Base-by-base conservation (phyloP, 2,329 filamentous ascomycete genomes). In the Aurifilum marmelostoma region DNA sequence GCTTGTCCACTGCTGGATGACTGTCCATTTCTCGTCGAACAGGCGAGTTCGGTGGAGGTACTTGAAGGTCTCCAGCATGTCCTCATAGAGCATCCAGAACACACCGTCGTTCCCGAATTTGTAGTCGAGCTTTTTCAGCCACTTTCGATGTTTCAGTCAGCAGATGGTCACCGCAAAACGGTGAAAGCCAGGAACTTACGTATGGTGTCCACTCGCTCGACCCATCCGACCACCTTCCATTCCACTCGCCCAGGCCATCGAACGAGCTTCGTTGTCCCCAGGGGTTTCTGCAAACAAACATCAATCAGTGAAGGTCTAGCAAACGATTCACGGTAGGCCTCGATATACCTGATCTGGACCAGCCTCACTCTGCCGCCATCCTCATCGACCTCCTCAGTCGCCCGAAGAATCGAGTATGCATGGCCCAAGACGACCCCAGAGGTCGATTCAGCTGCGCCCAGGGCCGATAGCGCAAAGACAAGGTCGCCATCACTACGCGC, bases 201-300 rank as follows among this genome's bases (percentile, higher is more conserved):
- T 92, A 87, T 0, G 90, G 82, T 1, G 89, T 92, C 91, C 91
- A 93, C 75, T 92, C 87, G 72, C 89, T 88, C 6, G 88, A 91
- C 0, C 91, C 91, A 75, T 93, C 91, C 50, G 87, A 88, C 91
- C 91, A 93, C 5, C 89, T 84, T 18, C 91, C 91, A 66, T 86
- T 89, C 90, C 91, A 92, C 78, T 92, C 91, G 63, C 81, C 80
- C 2, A 78, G 65, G 11, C 80, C 80, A 27, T 72, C 73, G n/a
- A 73, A 72, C 12, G 73, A 70, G 39, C 56, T 65, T 41, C 85
- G 85, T 70, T 87, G 82, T 16, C 91, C 91, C 91, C 91, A 93
- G 0, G 91, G 91, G 73, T 93, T 93, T 58, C 90, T 88, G 71
- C 34, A 9, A 8, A 1, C 9, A 18, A 24, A 60, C 7, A 39